Base-by-base conservation (phyloP, 164 flowering plant species). In the Kingdonia uniflora region DNA sequence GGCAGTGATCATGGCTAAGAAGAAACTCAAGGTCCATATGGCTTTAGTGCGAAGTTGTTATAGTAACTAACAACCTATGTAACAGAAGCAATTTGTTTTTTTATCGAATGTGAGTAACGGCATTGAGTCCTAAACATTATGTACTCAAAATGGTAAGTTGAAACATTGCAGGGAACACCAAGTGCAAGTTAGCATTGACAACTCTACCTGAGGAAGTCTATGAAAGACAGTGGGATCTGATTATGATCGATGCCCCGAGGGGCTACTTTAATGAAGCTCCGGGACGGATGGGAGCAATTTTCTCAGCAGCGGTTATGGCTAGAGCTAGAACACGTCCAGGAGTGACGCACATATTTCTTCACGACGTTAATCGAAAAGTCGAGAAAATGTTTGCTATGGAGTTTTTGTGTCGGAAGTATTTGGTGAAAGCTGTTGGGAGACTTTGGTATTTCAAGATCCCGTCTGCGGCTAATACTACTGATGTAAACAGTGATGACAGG, bases 191-290 rank as follows among this genome's bases (percentile, higher is more conserved):
- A 45, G 87, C 84, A 11, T 42, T 85, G 19, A 55, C 58, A 2
- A 62, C 45, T 40, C 39, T 88, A 23, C 83, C 87, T 0, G 72
- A 69, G 0, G 79, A 76, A 63, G 80, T 84, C 64, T 84, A 82
- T 61, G 74, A 73, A 5, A 69, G 19, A 48, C 82, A 85, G 45
- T 89, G 95, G 95, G 97, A 89, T 62, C 14, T 84, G 62, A 85
- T 85, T 33, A 81, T 88, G 95, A 65, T 88, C 29, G 97, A 85
- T 51, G 97, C 84, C 20, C 97, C 97, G 12, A 66, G 72, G 15
- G 97, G 95, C 5, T 85, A 72, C 29, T 76, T 64, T 40, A 29
- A 66, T 6, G 79, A 69, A 43, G 84, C 85, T 16, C 96, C 96
- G 6, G 96, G 96, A 21, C 61, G 96, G 59, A 87, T 84, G 96